Percentiles rank a stretch among this genome's conserved stretches.
phyloP scores from a whole-genome alignment of 2,329 filamentous ascomycete genomes.

The Stylonectria norvegica region DNA sequence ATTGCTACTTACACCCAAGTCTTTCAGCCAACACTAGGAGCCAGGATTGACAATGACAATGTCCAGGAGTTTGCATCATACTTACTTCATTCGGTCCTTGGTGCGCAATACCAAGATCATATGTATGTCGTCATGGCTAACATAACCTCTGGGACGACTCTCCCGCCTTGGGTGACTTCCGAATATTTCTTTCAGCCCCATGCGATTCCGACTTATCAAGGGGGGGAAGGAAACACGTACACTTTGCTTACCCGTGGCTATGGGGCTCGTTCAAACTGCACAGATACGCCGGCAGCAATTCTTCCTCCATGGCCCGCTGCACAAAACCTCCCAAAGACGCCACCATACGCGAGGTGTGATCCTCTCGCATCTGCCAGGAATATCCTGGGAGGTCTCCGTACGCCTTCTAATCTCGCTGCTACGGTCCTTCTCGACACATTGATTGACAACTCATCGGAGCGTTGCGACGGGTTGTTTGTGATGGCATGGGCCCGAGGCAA shows the following conservation, averaged over 20 bases:
- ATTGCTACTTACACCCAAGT: slow-evolving; percentile 6
- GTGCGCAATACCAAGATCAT: slow-evolving; percentile 23
- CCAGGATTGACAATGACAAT: slow-evolving; percentile 21
- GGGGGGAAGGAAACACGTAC: slow-evolving; percentile 4
- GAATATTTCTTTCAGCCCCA: slow-evolving; percentile 48
- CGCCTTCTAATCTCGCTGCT: too few species aligned
- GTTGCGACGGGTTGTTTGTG: slow-evolving; percentile 14
- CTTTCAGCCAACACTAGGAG: slow-evolving; percentile 9
- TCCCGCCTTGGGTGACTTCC: slow-evolving; percentile 49
- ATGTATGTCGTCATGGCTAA: slow-evolving; percentile 44
- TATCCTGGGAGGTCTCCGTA: too few species aligned
- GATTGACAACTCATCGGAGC: neutral
- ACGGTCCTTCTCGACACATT: too few species aligned
- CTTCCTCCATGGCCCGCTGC: too few species aligned
- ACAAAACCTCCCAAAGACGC: too few species aligned
- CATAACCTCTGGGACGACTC: slow-evolving; percentile 35
- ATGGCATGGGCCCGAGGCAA: slow-evolving; percentile 24
- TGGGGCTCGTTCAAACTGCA: slow-evolving; percentile 24
- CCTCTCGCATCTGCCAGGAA: too few species aligned
- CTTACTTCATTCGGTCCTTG: too few species aligned
- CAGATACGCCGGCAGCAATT: too few species aligned
- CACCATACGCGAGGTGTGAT: too few species aligned
- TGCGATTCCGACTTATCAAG: neutral
- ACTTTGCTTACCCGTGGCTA: slow-evolving; percentile 27
- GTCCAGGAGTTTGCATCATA: slow-evolving; percentile 3